phyloP scores from a whole-genome alignment of 805 yeast genomes.

The Pichia insulana region DNA sequence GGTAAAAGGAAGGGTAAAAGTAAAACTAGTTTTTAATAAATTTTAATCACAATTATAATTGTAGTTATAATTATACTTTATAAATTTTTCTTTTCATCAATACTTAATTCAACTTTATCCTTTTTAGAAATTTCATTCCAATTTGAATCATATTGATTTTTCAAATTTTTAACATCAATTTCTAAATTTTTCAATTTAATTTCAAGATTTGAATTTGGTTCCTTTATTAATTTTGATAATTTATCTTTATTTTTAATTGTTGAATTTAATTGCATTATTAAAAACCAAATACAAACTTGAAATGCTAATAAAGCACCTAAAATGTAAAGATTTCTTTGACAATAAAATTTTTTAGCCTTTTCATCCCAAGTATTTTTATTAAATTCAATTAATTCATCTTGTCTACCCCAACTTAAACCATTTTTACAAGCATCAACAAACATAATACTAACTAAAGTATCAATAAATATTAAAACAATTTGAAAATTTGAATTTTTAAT shows the following conservation, averaged over 20 bases:
- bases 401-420: constrained; percentile 15
- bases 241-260: constrained; percentile 31
- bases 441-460: constrained; percentile 28
- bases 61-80: no score
- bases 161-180: constrained; percentile 26
- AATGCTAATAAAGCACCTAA: constrained; percentile 47
- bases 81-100: constrained; percentile 2
- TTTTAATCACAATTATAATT: no score
- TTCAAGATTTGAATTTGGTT: constrained; percentile 14
- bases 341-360: constrained; percentile 41
- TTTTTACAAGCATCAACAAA: constrained; percentile 37
- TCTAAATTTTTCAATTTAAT: constrained; percentile 14
- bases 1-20: constrained; percentile 16
- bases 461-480: constrained; percentile 34
- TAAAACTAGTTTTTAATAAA: constrained; percentile 16
- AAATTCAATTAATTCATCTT: constrained; percentile 10
- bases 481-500: constrained; percentile 30
- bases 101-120: background rate
- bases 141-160: constrained; percentile 36
- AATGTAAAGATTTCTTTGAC: constrained; percentile 50
- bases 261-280: constrained; percentile 35
- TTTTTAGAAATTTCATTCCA: constrained; percentile 34
- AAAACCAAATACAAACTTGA: constrained; percentile 36
- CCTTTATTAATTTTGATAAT: constrained; percentile 12
- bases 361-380: constrained; percentile 23